These are phyloP conservation scores for Hanseniaspora singularis DNA, from an alignment of 805 yeast genomes.

Conservation along the genomic window DNA sequence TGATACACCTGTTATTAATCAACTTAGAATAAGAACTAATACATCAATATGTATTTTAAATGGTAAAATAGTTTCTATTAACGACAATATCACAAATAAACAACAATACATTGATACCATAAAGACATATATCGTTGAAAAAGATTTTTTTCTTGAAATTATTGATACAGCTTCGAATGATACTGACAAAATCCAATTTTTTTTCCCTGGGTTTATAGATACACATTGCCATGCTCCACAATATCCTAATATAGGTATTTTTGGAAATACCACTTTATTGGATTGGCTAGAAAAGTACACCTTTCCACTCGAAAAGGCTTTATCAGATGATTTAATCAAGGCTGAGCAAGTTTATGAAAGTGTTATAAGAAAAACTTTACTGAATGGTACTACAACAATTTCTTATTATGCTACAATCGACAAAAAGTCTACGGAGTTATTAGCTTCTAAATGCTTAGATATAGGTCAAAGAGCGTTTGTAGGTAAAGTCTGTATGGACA, in stretches of 20 bases:
- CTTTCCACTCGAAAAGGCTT: constrained; percentile 72
- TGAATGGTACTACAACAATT: constrained; percentile 82
- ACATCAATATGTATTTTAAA: constrained; percentile 47
- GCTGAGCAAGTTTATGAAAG: constrained; percentile 55
- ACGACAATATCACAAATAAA: constrained; percentile 32
- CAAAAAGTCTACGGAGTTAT: constrained; percentile 54
- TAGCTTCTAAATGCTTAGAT: constrained; percentile 57
- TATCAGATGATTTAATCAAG: constrained; percentile 35
- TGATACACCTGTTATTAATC: constrained; percentile 54
- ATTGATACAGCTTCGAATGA: no score
- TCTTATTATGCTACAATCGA: constrained; percentile 87
- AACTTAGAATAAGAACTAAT: constrained; percentile 45
- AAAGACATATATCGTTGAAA: no score
- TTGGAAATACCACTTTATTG: constrained; percentile 69
- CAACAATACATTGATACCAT: constrained; percentile 20
- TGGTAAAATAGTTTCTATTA: constrained; percentile 32
- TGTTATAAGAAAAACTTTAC: constrained; percentile 58
- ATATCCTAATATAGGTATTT: constrained; percentile 70
- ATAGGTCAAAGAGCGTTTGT: constrained; percentile 78
- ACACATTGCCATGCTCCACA: constrained; percentile 81
- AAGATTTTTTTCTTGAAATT: no score
- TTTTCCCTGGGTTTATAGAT: constrained; percentile 73
- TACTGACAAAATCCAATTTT: constrained; percentile 32
- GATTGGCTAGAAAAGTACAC: constrained; percentile 87
- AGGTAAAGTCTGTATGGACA: constrained; percentile 92